Conservation (phyloP, 352 stramenopile genomes). For the Globisporangium recalcitrans region DNA sequence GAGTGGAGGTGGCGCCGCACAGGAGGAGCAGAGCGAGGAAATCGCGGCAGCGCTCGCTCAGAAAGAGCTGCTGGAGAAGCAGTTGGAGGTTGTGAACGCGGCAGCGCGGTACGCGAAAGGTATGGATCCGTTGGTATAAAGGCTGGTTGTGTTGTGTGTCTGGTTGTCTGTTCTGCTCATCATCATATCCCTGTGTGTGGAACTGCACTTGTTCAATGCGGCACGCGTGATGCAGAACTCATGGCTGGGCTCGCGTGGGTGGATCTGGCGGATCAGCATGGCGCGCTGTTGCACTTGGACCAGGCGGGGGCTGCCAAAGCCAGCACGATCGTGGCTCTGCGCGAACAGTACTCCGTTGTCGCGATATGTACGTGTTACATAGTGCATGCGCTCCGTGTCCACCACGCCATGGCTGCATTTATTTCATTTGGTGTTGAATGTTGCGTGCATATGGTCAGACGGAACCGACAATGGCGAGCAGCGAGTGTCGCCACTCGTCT, state of each 20-base stretch:
- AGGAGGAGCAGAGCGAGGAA: slow-evolving; percentile 23
- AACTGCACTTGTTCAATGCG: not conserved
- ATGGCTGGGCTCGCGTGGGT: slow-evolving; percentile 30
- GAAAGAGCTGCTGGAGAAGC: slow-evolving; percentile 36
- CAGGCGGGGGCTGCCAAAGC: slow-evolving; percentile 27
- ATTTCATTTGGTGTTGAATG: not conserved
- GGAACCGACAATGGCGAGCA: slow-evolving; percentile 30
- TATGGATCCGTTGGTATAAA: slow-evolving; percentile 7
- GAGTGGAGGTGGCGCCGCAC: not conserved
- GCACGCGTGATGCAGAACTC: slow-evolving; percentile 30
- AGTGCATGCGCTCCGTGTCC: too few relatives aligned
- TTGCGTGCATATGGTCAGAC: slow-evolving; percentile 14
- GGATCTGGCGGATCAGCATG: slow-evolving; percentile 47
- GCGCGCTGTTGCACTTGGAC: slow-evolving; percentile 43
- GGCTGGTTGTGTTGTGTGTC: not conserved
- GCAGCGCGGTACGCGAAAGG: slow-evolving; percentile 52
- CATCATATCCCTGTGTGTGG: not conserved
- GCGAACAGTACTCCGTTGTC: slow-evolving; percentile 44
- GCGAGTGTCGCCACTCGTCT: slow-evolving; percentile 31
- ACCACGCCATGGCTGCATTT: too few relatives aligned
- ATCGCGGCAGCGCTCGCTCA: slow-evolving; percentile 23
- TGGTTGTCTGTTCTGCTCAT: not conserved
- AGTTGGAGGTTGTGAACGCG: slow-evolving; percentile 44
- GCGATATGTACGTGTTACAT: slow-evolving; percentile 34
- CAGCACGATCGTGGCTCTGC: slow-evolving; percentile 37